Conservation (phyloP, 2,329 filamentous ascomycete species). For the Cercospora brassicicola region DNA sequence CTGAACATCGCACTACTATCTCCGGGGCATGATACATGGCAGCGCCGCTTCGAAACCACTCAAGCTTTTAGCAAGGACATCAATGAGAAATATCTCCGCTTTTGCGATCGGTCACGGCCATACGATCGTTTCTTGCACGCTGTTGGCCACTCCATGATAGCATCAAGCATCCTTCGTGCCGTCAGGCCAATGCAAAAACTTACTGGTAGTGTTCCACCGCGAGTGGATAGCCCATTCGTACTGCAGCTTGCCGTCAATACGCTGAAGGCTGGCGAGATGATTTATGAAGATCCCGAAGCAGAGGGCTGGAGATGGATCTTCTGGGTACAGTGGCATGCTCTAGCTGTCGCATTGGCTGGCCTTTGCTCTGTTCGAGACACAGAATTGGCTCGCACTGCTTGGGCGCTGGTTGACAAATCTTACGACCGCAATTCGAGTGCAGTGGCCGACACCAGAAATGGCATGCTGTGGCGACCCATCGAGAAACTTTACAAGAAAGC, state of each 20-base stretch:
- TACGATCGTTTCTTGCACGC: slow-evolving; percentile 29
- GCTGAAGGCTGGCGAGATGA: slow-evolving; percentile 45
- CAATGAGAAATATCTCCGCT: slow-evolving; percentile 31
- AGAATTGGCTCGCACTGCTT: slow-evolving; percentile 51
- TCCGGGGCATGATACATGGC: slow-evolving; percentile 29
- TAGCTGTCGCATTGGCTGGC: slow-evolving; percentile 56
- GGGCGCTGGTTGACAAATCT: slow-evolving; percentile 50
- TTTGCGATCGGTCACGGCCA: slow-evolving; percentile 29
- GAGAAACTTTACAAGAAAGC: slow-evolving; percentile 56
- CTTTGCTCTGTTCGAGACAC: slow-evolving; percentile 53
- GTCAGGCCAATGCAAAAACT: slow-evolving; percentile 35
- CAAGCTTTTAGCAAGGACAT: slow-evolving; percentile 27
- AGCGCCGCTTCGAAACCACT: slow-evolving; percentile 34
- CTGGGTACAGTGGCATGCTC: slow-evolving; percentile 58
- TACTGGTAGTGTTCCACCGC: slow-evolving; percentile 30
- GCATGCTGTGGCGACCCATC: slow-evolving; percentile 57
- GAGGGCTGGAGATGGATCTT: slow-evolving; percentile 52
- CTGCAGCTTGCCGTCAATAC: slow-evolving; percentile 47
- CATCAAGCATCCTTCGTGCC: slow-evolving; percentile 33
- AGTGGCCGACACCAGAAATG: slow-evolving; percentile 54
- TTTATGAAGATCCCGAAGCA: slow-evolving; percentile 40
- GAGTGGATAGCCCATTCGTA: slow-evolving; percentile 37
- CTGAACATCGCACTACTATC: slow-evolving; percentile 23
- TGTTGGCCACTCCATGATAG: slow-evolving; percentile 27
- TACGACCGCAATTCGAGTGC: slow-evolving; percentile 48